These are phyloP conservation scores for Arbutus unedo DNA, from an alignment of 148 eudicot species.

Conservation along the genomic window DNA sequence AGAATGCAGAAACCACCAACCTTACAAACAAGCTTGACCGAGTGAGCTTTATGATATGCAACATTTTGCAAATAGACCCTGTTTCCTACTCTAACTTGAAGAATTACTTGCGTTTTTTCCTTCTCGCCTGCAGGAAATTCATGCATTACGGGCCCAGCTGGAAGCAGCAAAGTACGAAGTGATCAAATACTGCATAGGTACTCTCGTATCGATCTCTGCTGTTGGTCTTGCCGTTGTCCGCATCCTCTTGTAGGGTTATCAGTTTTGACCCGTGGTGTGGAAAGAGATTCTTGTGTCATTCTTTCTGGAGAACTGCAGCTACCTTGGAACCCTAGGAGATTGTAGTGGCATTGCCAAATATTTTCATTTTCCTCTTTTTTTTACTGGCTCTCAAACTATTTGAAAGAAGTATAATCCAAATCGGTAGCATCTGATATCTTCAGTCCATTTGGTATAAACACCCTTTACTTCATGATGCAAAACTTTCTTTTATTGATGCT, in stretches of 20 bases:
- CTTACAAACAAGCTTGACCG: constrained; percentile 63
- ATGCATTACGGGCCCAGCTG: constrained; percentile 48
- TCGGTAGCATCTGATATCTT: background rate
- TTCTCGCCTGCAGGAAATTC: constrained; percentile 45
- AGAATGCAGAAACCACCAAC: constrained; percentile 54
- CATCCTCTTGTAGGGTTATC: constrained; percentile 30
- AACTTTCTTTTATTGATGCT: background rate
- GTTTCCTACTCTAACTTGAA: background rate
- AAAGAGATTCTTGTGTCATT: background rate
- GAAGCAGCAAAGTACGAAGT: constrained; percentile 74
- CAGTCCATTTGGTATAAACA: background rate
- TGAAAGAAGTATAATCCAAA: constrained; percentile 7
- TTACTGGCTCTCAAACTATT: no score
- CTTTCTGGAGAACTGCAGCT: background rate
- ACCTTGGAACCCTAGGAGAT: constrained; percentile 17
- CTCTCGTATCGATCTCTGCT: constrained; percentile 59
- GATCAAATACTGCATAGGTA: constrained; percentile 66
- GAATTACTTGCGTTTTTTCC: background rate
- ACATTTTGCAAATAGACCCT: background rate
- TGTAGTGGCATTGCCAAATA: constrained; percentile 10
- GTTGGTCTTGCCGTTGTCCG: constrained; percentile 64
- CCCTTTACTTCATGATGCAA: background rate
- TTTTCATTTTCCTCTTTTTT: background rate
- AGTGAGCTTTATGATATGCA: constrained; percentile 32
- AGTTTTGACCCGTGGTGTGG: background rate